Evolutionary conservation across 441 rosid genomes (phyloP).

Genomic region (Croton laevigatus): DNA sequence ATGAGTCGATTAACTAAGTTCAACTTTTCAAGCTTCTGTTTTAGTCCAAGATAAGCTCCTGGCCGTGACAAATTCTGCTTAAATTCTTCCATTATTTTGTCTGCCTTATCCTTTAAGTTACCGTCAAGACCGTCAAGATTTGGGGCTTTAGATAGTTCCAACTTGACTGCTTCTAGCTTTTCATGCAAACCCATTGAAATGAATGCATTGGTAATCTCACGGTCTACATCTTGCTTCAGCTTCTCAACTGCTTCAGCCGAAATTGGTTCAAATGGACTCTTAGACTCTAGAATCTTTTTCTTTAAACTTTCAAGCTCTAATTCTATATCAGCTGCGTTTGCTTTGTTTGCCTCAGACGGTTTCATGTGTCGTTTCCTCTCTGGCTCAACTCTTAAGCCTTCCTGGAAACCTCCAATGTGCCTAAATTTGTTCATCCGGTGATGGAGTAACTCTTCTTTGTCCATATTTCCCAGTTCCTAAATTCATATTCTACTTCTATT

Average conservation of each 20-base stretch:
- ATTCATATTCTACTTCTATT: conserved; percentile 8
- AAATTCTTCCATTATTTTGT: conserved; percentile 35
- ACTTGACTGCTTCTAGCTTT: conserved; percentile 37
- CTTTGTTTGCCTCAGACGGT: conserved; percentile 30
- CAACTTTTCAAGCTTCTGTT: conserved; percentile 46
- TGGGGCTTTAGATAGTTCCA: conserved; percentile 39
- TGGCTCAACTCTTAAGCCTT: conserved; percentile 38
- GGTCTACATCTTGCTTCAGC: conserved; percentile 41
- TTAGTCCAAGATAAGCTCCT: conserved; percentile 43
- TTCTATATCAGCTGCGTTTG: conserved; percentile 30
- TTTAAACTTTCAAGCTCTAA: conserved; percentile 33
- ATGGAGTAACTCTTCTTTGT: conserved; percentile 30
- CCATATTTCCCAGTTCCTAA: conserved; percentile 40
- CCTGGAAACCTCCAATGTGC: conserved; percentile 41
- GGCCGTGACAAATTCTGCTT: conserved; percentile 37
- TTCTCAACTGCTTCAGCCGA: conserved; percentile 32
- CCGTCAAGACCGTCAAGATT: conserved; percentile 19
- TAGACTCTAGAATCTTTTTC: conserved; percentile 33
- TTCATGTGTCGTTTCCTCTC: conserved; percentile 43
- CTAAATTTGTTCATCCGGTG: conserved; percentile 38
- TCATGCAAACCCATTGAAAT: conserved; percentile 43
- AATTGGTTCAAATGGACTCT: conserved; percentile 27
- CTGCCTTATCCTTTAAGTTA: conserved; percentile 29
- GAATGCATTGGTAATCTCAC: conserved; percentile 38
- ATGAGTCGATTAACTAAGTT: conserved; percentile 30